These are phyloP conservation scores for Rosa persica DNA, from an alignment of 306 rosid species.

Conservation along the genomic window DNA sequence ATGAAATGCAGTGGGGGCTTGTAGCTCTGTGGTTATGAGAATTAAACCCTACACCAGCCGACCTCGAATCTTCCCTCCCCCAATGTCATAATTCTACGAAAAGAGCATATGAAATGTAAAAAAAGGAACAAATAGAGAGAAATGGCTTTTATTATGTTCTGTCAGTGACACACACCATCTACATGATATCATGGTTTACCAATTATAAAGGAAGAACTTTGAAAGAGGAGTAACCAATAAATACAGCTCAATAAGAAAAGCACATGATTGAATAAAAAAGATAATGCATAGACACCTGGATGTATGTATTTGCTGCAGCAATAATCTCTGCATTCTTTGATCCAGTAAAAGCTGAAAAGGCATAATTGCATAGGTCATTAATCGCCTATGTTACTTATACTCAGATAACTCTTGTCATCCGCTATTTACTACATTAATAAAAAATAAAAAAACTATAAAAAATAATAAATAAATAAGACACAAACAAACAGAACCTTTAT, in stretches of 20 bases:
- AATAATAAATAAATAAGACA: neutral
- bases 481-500: constrained; percentile 6
- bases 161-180: neutral
- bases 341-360: constrained; percentile 78
- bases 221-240: neutral
- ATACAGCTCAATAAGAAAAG: neutral
- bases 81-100: neutral
- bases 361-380: constrained; percentile 30
- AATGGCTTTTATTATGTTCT: neutral
- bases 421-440: constrained; percentile 12
- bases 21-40: neutral
- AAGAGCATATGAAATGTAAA: neutral
- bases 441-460: neutral
- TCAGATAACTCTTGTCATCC: constrained; percentile 13
- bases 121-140: neutral
- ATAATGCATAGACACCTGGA: constrained; percentile 57
- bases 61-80: neutral
- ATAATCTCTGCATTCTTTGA: constrained; percentile 65
- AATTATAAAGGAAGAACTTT: neutral
- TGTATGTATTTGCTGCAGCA: constrained; percentile 79
- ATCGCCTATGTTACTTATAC: constrained; percentile 27
- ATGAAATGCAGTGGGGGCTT: neutral
- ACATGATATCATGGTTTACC: neutral
- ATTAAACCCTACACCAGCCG: neutral
- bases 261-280: neutral